Percentiles rank a stretch among this genome's conserved stretches.
phyloP scores from a whole-genome alignment of 441 rosid genomes.

The Arabidopsis lyrata region DNA sequence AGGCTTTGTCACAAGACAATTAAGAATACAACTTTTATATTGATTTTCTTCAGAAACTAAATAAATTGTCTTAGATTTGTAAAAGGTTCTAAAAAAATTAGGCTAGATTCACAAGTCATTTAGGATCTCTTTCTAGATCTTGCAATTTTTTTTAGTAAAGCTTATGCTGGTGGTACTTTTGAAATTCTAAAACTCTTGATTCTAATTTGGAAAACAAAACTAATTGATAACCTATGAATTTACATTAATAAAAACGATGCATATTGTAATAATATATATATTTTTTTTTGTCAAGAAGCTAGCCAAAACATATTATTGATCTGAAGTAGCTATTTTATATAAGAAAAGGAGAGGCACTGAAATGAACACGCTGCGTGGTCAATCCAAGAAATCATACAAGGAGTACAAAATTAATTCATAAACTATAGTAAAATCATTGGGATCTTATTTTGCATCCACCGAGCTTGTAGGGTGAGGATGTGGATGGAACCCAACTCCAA shows the following conservation, averaged over 20 bases:
- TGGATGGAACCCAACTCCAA: conserved; percentile 23
- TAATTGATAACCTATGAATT: not conserved
- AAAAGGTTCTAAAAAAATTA: not conserved
- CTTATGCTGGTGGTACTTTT: not conserved
- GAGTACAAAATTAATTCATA: not conserved
- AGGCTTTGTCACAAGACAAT: conserved; percentile 6
- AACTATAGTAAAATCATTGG: conserved; percentile 37
- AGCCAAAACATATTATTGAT: not conserved
- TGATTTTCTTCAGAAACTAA: not conserved
- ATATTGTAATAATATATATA: not conserved
- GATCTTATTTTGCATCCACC: conserved; percentile 52
- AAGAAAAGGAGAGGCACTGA: conserved; percentile 11
- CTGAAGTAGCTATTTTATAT: not conserved
- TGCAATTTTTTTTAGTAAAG: not conserved
- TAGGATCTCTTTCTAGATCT: not conserved
- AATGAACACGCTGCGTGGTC: conserved; percentile 28
- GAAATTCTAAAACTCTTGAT: not conserved
- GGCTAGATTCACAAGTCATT: not conserved
- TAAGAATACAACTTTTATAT: not conserved
- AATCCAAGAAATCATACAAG: conserved; percentile 42
- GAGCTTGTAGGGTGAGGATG: conserved; percentile 33
- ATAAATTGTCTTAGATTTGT: not conserved
- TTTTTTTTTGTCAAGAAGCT: not conserved
- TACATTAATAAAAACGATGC: not conserved
- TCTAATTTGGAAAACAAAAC: not conserved